Conservation (phyloP, 2,329 filamentous ascomycete species). For the Microascus cirrosus region DNA sequence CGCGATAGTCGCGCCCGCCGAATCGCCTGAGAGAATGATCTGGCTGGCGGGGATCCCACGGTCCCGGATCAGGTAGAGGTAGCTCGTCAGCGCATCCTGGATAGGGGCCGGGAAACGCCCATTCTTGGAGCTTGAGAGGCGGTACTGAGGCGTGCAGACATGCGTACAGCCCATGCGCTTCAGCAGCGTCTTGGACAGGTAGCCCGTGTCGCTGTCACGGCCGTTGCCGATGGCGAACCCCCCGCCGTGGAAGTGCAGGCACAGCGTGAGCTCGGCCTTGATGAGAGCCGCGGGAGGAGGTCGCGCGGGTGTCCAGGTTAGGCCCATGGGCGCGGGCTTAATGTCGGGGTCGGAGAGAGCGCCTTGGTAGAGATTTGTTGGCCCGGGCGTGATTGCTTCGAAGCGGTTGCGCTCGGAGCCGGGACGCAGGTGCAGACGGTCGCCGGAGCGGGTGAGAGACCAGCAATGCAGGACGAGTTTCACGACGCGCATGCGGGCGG, state of each 20-base stretch:
- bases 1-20: slow-evolving; percentile 18
- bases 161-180: slow-evolving; percentile 11
- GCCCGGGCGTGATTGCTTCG: slow-evolving; percentile 8
- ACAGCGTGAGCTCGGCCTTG: slow-evolving; percentile 7
- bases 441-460: neutral
- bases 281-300: slow-evolving; percentile 7
- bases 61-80: slow-evolving; percentile 13
- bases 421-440: slow-evolving; percentile 3
- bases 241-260: slow-evolving; percentile 20
- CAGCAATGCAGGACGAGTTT: neutral
- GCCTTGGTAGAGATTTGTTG: slow-evolving; percentile 10
- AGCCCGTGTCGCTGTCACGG: slow-evolving; percentile 17
- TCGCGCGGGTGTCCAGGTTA: slow-evolving; percentile 13
- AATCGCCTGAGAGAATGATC: slow-evolving; percentile 21
- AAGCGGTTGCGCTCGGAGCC: slow-evolving; percentile 13
- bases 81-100: slow-evolving; percentile 19
- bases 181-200: slow-evolving; percentile 12
- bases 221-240: slow-evolving; percentile 18
- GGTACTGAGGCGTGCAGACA: slow-evolving; percentile 19
- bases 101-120: slow-evolving; percentile 18
- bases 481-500: neutral
- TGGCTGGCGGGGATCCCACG: slow-evolving; percentile 13
- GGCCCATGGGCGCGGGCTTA: slow-evolving; percentile 9
- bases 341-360: slow-evolving; percentile 7
- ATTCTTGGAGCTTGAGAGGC: slow-evolving; percentile 12